Evolutionary conservation across 2,329 filamentous ascomycete species (phyloP).

Genomic region (Alternaria brassicae): DNA sequence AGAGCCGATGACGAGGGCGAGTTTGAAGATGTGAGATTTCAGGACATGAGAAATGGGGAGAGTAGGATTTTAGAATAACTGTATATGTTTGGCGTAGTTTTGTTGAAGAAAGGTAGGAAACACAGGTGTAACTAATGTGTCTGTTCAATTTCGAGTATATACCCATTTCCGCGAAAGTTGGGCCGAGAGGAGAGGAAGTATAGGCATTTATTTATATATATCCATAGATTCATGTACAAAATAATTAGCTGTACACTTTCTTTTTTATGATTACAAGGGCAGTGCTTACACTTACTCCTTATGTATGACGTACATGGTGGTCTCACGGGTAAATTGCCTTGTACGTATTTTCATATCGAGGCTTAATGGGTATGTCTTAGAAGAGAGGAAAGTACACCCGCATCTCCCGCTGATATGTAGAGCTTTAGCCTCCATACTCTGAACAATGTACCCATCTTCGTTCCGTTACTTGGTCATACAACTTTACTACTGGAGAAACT

Average conservation of each 20-base stretch:
- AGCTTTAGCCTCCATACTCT: too few relatives aligned
- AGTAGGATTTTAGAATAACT: constrained; percentile 58
- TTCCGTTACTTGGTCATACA: neutral
- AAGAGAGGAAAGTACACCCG: too few relatives aligned
- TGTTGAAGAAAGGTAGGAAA: neutral
- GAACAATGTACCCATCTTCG: too few relatives aligned
- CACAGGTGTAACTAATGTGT: neutral
- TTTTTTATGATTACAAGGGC: too few relatives aligned
- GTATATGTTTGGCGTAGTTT: neutral
- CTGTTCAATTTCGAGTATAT: neutral
- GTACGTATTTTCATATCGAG: too few relatives aligned
- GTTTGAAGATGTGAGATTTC: constrained; percentile 37
- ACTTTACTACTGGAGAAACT: neutral
- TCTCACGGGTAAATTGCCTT: too few relatives aligned
- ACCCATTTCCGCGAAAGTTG: neutral
- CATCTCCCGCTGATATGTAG: too few relatives aligned
- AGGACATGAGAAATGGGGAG: constrained; percentile 64
- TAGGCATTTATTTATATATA: neutral
- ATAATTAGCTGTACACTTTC: neutral
- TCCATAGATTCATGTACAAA: neutral
- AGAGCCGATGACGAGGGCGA: constrained; percentile 53
- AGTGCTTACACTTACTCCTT: too few relatives aligned
- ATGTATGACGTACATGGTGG: too few relatives aligned
- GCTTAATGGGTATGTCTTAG: too few relatives aligned
- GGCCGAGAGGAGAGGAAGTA: neutral